These are phyloP conservation scores for Hypoxylon lienhwacheense DNA, from an alignment of 495 filamentous ascomycete species.

Conservation along the genomic window DNA sequence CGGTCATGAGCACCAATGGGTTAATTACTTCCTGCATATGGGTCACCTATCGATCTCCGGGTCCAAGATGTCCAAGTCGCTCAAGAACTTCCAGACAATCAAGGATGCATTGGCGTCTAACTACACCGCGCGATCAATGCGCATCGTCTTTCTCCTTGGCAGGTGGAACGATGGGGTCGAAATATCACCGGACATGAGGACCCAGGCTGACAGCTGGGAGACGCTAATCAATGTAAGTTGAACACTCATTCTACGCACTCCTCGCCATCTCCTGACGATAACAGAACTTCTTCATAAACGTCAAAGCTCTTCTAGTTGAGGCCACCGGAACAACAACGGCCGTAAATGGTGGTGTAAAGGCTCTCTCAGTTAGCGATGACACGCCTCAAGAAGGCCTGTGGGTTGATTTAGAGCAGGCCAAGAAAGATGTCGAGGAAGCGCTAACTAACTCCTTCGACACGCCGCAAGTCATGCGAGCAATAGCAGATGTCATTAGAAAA, in stretches of 20 bases:
- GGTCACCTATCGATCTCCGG: conserved; percentile 89
- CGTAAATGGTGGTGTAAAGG: conserved; percentile 48
- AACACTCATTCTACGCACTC: background rate
- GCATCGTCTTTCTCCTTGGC: conserved; percentile 86
- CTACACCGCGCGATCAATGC: conserved; percentile 78
- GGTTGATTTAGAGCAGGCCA: conserved; percentile 60
- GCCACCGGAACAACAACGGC: conserved; percentile 30
- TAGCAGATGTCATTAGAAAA: conserved; percentile 73
- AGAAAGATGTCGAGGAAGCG: conserved; percentile 64
- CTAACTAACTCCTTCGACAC: conserved; percentile 92
- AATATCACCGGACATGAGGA: conserved; percentile 79
- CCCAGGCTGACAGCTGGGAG: conserved; percentile 76
- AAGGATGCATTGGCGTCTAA: conserved; percentile 72
- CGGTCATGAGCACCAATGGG: conserved; percentile 70
- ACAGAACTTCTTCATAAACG: conserved; percentile 87
- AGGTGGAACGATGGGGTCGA: conserved; percentile 91
- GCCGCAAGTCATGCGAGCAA: conserved; percentile 68
- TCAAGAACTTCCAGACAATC: conserved; percentile 99
- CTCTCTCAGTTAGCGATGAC: conserved; percentile 42
- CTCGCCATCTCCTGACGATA: conserved; percentile 7
- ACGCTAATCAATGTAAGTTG: conserved; percentile 64
- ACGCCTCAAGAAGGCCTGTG: conserved; percentile 35
- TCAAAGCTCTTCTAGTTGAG: conserved; percentile 59
- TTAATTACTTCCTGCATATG: conserved; percentile 97
- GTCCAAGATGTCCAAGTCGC: conserved; percentile 90